A percentile compares a stretch with the other conserved stretches of the same genome.
Evolutionary conservation across 768 basidiomycete genomes (phyloP).

Genomic region (Lyophyllum shimeji): DNA sequence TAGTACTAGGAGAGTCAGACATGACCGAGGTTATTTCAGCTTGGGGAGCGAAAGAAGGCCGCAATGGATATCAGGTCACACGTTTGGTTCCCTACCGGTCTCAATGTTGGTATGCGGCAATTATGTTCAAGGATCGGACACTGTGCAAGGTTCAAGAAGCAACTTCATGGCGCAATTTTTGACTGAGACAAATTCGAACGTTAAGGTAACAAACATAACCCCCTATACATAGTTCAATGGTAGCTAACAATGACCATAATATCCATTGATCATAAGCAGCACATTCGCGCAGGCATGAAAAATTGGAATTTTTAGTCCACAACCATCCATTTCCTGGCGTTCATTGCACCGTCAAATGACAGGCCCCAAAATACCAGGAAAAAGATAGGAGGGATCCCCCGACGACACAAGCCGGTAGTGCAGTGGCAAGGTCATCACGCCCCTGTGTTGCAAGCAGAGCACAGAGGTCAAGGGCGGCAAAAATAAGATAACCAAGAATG

Average conservation of each 20-base stretch:
- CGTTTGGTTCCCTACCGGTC: no score
- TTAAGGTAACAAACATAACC: no score
- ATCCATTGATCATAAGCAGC: no score
- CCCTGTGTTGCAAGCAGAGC: conserved; percentile 45
- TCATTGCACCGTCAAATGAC: neutral
- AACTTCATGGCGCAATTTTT: no score
- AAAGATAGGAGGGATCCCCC: conserved; percentile 27
- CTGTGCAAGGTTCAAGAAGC: neutral
- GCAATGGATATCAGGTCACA: no score
- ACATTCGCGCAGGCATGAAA: neutral
- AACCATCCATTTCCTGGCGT: neutral
- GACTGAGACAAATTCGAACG: no score
- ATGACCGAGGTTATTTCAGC: neutral
- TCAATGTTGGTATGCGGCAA: no score
- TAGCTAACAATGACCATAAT: no score
- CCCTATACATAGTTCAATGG: no score
- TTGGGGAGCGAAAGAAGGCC: no score
- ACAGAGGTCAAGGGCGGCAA: conserved; percentile 23
- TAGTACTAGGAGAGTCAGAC: conserved; percentile 20
- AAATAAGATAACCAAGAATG: conserved; percentile 13
- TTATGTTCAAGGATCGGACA: no score
- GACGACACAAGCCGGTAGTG: conserved; percentile 36
- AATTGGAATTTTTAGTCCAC: neutral
- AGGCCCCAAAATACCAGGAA: neutral
- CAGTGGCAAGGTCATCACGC: conserved; percentile 32